Base-by-base conservation (phyloP, 2,329 filamentous ascomycete species). In the Colletotrichum tropicale region DNA sequence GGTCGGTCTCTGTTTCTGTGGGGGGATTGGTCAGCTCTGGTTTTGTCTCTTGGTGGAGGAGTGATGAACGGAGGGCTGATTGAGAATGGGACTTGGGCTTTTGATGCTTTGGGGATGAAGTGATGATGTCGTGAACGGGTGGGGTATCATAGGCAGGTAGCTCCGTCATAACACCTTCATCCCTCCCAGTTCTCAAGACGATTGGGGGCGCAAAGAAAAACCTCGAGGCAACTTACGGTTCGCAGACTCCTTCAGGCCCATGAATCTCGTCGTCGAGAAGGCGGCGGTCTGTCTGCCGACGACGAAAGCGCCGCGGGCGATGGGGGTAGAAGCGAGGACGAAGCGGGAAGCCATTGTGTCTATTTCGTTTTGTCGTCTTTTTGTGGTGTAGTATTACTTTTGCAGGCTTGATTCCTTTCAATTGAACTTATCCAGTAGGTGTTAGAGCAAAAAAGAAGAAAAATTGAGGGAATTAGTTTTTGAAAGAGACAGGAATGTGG, bases 1-100 rank as follows among this genome's bases (percentile, higher is more conserved):
- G 84, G 81, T 86, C 89, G 74, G 92, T 89, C 80, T 86, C 85
- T 16, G 84, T 78, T 58, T 85, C 80, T 66, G 82, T 15, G n/a
- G 16, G 13, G 9, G 24, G 8, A 48, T 8, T 8, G 66, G 72
- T 21, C 5, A n/a, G 18, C 18, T 61, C 13, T 5, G 2, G 21
- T 26, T 30, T 56, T 16, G 52, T 26, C 13, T 56, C 10, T 56
- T 4, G 21, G 2, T 8, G 21, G 6, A 30, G 7, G 26, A 58
- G 58, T 5, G 12, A 9, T 34, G 18, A 3, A 4, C 1, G n/a
- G 12, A 21, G 16, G n/a, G 18, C 8, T 34, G 13, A 1, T 18
- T 67, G 65, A n/a, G 4, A 2, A 28, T 64, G 34, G 21, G 13
- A 13, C 15, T 30, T 24, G 58, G 21, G 24, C 5, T 5, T 24